Evolutionary conservation across 495 filamentous ascomycete species (phyloP), one percentile per base, ranked within the genome.

Genomic region (Penicillium silybi): DNA sequence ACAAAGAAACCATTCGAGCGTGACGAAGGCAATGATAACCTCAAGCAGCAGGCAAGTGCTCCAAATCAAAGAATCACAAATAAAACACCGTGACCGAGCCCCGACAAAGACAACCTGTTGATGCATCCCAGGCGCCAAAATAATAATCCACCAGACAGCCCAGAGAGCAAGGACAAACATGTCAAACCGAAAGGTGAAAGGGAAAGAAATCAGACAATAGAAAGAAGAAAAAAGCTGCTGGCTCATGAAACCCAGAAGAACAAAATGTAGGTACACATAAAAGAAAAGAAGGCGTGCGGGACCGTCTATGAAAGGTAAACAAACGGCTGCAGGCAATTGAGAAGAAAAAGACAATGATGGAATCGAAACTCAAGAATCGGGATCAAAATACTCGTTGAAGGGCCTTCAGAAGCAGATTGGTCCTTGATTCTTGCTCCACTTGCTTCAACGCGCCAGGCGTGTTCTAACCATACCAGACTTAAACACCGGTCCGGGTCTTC

Each of bases 401-500:
- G 3, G 16, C 8, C 5, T 40, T 40, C 46, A 54, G 26, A 25
- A 20, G 44, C 17, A 46, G 16, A 4, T 44, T 41, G 38, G 3
- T 3, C 39, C 20, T 40, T 27, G 39, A 44, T 35, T 32, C 41
- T 19, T 41, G 27, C 49, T 27, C 19, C n/a, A 56, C 41, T 19
- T 41, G 27, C 49, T 27, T 17, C n/a, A 56, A 52, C 50, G 49
- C 59, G 26, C 53, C 56, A 55, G 53, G 53, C 55, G 46, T 46
- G 26, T 35, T 48, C 32, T 26, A 32, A 26, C 37, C 11, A 27
- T 4, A 11, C 29, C 34, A 48, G 17, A 20, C 23, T 41, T 46
- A 1, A 35, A 27, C 42, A 57, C 61, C 72, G 27, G 50, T 48
- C 29, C 69, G 72, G 17, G 58, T 58, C 65, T 78, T 80, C 3